Evolutionary conservation across 345 rosid species (phyloP).

Genomic region (Brassica napus): Da-Ae NC_063452.1:20276501-20277000

Average conservation of each 20-base stretch:
- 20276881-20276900: background rate
- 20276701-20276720: background rate
- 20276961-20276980: constrained; percentile 23
- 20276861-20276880: background rate
- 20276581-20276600: background rate
- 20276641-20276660: background rate
- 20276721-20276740: background rate
- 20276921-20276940: background rate
- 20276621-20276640: background rate
- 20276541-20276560: background rate
- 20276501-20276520: too few relatives aligned
- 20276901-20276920: background rate
- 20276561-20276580: background rate
- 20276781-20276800: background rate
- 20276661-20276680: background rate
- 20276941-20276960: background rate
- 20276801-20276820: background rate
- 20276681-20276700: background rate
- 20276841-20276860: background rate
- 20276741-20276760: background rate
- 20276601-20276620: background rate
- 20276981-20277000: constrained; percentile 19
- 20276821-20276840: background rate
- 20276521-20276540: background rate
- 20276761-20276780: background rate